Evolutionary conservation across 139 green algal species (phyloP).

Genomic region (Coelastrella sp.): DNA sequence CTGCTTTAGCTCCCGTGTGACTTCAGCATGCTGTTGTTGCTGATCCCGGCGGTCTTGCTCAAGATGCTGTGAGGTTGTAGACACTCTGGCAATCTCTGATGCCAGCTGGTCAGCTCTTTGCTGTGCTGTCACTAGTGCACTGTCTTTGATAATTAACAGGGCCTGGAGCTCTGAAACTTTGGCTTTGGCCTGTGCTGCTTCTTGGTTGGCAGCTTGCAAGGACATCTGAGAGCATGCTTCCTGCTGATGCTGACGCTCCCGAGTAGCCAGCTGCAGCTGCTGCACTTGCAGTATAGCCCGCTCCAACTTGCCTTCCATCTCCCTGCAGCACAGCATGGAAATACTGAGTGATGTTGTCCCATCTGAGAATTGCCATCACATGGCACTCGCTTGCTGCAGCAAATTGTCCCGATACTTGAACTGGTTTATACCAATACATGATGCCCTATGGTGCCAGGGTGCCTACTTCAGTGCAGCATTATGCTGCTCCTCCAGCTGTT

Average conservation of each 20-base stretch:
- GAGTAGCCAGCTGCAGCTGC: conserved; percentile 44
- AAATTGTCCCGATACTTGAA: no score
- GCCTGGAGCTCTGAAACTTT: conserved; percentile 36
- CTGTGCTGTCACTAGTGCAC: not conserved
- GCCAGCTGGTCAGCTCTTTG: conserved; percentile 3
- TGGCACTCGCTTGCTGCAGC: not conserved
- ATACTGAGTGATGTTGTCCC: no score
- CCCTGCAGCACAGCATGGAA: conserved; percentile 34
- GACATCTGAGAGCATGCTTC: not conserved
- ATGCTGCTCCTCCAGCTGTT: conserved; percentile 47
- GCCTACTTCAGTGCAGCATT: conserved; percentile 12
- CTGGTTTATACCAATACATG: no score
- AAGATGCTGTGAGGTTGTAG: not conserved
- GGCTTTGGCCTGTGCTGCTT: not conserved
- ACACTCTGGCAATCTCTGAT: no score
- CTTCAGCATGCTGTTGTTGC: not conserved
- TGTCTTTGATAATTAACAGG: not conserved
- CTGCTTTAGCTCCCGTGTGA: conserved; percentile 19
- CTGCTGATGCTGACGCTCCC: conserved; percentile 44
- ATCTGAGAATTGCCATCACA: not conserved
- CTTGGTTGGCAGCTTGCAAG: conserved; percentile 4
- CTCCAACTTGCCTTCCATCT: conserved; percentile 44
- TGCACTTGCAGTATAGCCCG: conserved; percentile 46
- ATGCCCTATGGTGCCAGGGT: not conserved
- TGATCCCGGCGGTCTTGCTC: not conserved